These are phyloP conservation scores for Pythium monospermum DNA, from an alignment of 352 stramenopile genomes.

Conservation along the genomic window DNA sequence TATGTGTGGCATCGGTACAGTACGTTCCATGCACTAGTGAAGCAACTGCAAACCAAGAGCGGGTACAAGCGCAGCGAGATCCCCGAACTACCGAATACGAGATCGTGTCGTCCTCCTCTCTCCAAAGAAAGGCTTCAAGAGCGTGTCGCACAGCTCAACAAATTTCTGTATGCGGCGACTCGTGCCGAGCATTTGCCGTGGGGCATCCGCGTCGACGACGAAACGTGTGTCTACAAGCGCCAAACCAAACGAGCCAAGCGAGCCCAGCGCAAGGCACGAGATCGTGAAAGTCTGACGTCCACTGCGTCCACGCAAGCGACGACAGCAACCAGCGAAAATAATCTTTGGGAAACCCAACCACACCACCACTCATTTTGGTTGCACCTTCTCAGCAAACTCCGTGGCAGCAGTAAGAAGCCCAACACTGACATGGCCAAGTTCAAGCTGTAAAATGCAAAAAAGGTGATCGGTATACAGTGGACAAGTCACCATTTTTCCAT, in stretches of 20 bases:
- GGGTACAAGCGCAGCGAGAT: constrained; percentile 36
- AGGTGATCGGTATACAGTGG: no score
- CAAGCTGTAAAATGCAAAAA: no score
- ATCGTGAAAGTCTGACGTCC: constrained; percentile 21
- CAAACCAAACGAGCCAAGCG: no score
- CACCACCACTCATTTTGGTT: no score
- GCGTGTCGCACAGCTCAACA: constrained; percentile 38
- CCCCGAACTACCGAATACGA: constrained; percentile 38
- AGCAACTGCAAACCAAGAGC: constrained; percentile 36
- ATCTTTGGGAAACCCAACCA: no score
- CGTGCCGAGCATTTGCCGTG: constrained; percentile 41
- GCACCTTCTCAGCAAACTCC: no score
- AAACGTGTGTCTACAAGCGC: constrained; percentile 48
- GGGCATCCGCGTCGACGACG: constrained; percentile 44
- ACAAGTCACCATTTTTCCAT: no score
- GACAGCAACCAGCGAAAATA: no score
- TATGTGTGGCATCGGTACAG: constrained; percentile 48
- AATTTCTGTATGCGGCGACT: constrained; percentile 37
- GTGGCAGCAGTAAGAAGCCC: no score
- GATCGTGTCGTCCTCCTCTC: constrained; percentile 35
- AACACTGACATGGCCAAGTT: no score
- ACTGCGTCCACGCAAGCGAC: constrained; percentile 16
- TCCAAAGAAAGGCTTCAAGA: constrained; percentile 40
- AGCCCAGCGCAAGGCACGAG: constrained; percentile 8
- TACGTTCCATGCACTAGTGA: constrained; percentile 38